Base-by-base conservation (phyloP, 2,329 filamentous ascomycete genomes). In the Cladophialophora yegresii region DNA sequence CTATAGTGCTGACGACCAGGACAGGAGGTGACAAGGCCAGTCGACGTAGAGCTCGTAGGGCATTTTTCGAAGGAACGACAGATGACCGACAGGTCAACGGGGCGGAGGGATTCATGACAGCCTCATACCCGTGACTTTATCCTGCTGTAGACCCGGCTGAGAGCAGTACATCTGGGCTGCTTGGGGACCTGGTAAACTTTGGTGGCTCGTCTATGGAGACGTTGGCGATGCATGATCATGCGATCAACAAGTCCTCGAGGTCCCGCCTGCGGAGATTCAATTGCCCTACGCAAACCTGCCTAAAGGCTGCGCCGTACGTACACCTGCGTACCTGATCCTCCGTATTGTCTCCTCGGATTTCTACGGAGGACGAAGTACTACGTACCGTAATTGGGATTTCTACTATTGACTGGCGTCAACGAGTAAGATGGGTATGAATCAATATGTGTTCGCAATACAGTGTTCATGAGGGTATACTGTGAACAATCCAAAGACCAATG, bases 61-160 rank as follows among this genome's bases (percentile, higher is more conserved):
- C 78, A 72, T 78, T 78, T 64, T 77, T 77, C 26, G 79, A 80
- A 26, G 79, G 79, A 43, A 79, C 75, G 40, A 66, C 50, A 10
- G 64, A 49, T 47, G 61, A 45, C 32, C 28, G 62, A 32, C 10
- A 23, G 2, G 53, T 54, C 22, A 26, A 47, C 47, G 43, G 54
- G 10, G 43, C 45, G 28, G 23, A 58, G 54, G 54, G 55, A 22
- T 50, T 36, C 65, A 67, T 67, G 50, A 28, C 28, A n/a, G 9
- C 40, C 9, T 58, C 54, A 54, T 65, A 20, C 54, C 22, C 30
- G 7, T 16, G 28, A 13, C 5, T 22, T 45, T 22, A 33, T 30
- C 16, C 8, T n/a, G 22, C 16, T 12, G 50, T n/a, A 47, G 28
- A 8, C 33, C 40, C 32, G 58, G 22, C 33, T 10, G 50, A 12